Base-by-base conservation (phyloP, 371 early-diverging fungal species). In the Mucor piriformis region DNA sequence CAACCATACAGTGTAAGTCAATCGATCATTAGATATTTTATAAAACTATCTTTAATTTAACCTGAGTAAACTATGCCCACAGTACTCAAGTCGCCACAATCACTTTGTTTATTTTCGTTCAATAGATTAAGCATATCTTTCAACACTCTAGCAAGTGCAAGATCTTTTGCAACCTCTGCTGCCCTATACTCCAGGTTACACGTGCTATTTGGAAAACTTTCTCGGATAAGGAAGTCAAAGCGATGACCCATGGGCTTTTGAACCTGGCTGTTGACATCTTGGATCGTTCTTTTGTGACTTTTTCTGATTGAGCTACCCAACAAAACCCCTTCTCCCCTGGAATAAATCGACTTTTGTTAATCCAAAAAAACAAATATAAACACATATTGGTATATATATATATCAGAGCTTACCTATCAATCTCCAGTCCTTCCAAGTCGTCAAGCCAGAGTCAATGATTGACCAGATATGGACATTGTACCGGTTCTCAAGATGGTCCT, bases 361-460 rank as follows among this genome's bases (percentile, higher is more conserved):
- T 63, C 35, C 57, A 63, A 63, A 55, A 63, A 48, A 56, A 52
- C 57, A 57, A 63, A 52, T 52, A 27, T 21, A 40, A 57, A 63
- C 47, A 52, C 38, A 63, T 47, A 32, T 55, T 59, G 27, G 56
- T 3, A 2, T 65, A 52, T 13, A 59, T 65, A 25, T 65, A n/a
- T n/a, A n/a, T n/a, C n/a, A n/a, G 52, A 35, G 57, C 38, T 51
- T 56, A 56, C 52, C 53, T 50, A 38, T 52, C 52, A 52, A 56
- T 57, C 38, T 63, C 47, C 40, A 51, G 43, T 63, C 57, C 57
- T 52, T 57, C 44, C 57, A 63, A 37, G 40, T 57, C 57, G 25
- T 53, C 57, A 63, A 57, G 57, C 13, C 51, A 46, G 43, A 52
- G 43, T n/a, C n/a, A n/a, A n/a, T n/a, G n/a, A n/a, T n/a, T n/a